A percentile compares a stretch with the other conserved stretches of the same genome.
phyloP scores from a whole-genome alignment of 2,329 filamentous ascomycete genomes.

The Monosporascus cannonballus region DNA sequence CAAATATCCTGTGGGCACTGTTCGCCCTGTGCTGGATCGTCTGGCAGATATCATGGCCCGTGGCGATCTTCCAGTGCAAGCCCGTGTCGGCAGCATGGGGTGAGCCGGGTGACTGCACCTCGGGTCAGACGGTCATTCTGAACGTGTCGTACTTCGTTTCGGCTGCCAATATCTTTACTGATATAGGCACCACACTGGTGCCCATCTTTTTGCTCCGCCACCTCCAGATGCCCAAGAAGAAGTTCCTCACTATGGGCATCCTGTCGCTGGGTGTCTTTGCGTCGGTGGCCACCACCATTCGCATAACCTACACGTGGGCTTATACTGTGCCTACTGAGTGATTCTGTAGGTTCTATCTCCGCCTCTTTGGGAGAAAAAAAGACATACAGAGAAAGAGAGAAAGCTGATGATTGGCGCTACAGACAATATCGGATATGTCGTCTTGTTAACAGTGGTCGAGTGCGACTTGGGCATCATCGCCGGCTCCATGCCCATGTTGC shows the following conservation, averaged over 20 bases:
- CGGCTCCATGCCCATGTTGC: slow-evolving; percentile 3
- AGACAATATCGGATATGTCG: neutral
- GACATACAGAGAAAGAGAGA: no score
- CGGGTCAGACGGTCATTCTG: slow-evolving; percentile 8
- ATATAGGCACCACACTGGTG: slow-evolving; percentile 5
- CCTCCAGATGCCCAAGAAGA: slow-evolving; percentile 4
- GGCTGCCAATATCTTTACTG: slow-evolving; percentile 10
- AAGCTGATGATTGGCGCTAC: no score
- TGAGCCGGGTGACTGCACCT: slow-evolving; percentile 7
- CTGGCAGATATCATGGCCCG: slow-evolving; percentile 11
- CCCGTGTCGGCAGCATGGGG: slow-evolving; percentile 9
- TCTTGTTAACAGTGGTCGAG: slow-evolving; percentile 2
- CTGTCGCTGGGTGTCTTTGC: slow-evolving; percentile 12
- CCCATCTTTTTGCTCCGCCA: slow-evolving; percentile 9
- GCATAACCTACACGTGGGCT: slow-evolving; percentile 5
- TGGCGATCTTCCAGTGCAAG: slow-evolving; percentile 11
- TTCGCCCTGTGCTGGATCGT: slow-evolving; percentile 7
- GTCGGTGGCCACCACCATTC: slow-evolving; percentile 7
- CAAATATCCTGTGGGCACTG: slow-evolving; percentile 6
- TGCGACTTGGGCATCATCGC: slow-evolving; percentile 3
- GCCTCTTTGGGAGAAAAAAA: no score
- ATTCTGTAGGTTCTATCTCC: no score
- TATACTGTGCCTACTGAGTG: no score
- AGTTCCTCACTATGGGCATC: slow-evolving; percentile 6
- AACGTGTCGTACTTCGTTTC: slow-evolving; percentile 10